Evolutionary conservation across 2,329 filamentous ascomycete genomes (phyloP).

Genomic region (Davidsoniella eucalypti): DNA sequence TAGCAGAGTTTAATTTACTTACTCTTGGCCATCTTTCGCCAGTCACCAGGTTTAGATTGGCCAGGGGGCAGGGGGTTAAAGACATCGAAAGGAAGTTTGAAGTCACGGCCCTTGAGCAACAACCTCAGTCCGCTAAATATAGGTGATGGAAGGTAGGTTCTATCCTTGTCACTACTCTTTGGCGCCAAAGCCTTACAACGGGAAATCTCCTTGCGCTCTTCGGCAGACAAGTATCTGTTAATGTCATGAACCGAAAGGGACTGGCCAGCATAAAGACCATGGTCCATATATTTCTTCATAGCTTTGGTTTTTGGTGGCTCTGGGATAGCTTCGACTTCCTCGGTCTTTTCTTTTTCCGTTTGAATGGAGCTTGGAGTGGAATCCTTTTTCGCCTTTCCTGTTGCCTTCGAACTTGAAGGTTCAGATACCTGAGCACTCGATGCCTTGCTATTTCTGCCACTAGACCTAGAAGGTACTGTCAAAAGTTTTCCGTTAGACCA

Average conservation of each 20-base stretch:
- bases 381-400: slow-evolving; percentile 10
- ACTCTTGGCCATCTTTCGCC: slow-evolving; percentile 86
- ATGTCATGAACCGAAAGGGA: slow-evolving; percentile 31
- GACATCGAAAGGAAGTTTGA: slow-evolving; percentile 77
- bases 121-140: slow-evolving; percentile 62
- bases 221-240: slow-evolving; percentile 29
- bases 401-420: neutral
- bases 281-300: slow-evolving; percentile 60
- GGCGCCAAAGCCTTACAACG: slow-evolving; percentile 1
- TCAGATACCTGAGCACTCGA: neutral
- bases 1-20: slow-evolving; percentile 22
- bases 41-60: slow-evolving; percentile 84
- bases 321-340: slow-evolving; percentile 23
- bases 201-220: slow-evolving; percentile 35
- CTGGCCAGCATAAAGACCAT: slow-evolving; percentile 81
- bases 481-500: slow-evolving; percentile 52
- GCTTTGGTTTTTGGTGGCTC: slow-evolving; percentile 27
- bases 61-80: slow-evolving; percentile 75
- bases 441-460: slow-evolving; percentile 23
- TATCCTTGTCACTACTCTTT: slow-evolving; percentile 27
- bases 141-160: slow-evolving; percentile 51
- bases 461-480: slow-evolving; percentile 25
- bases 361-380: slow-evolving; percentile 2
- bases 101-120: slow-evolving; percentile 59
- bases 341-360: slow-evolving; percentile 15